Evolutionary conservation across 805 yeast genomes (phyloP).

Genomic region (Lipomyces sp.): DNA sequence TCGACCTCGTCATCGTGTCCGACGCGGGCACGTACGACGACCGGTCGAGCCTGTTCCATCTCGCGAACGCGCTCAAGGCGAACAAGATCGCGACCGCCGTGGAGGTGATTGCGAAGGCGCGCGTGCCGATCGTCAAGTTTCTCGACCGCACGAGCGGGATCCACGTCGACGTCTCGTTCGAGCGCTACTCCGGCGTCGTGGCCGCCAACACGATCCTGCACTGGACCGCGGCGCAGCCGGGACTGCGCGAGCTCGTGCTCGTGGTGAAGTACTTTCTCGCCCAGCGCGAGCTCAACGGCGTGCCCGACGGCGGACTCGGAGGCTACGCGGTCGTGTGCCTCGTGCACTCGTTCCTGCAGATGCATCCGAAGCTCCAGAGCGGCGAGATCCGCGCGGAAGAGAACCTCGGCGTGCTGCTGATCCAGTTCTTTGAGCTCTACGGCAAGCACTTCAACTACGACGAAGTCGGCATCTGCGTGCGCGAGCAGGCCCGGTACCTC

Average conservation of each 20-base stretch:
- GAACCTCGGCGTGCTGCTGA: constrained; percentile 78
- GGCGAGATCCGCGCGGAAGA: constrained; percentile 62
- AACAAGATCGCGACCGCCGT: constrained; percentile 63
- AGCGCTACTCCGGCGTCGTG: constrained; percentile 70
- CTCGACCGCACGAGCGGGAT: constrained; percentile 67
- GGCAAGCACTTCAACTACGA: constrained; percentile 89
- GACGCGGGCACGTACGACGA: constrained; percentile 55
- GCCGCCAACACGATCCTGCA: constrained; percentile 74
- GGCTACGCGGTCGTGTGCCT: constrained; percentile 91
- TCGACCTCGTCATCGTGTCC: constrained; percentile 84
- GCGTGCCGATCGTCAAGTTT: constrained; percentile 92
- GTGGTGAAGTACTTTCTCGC: constrained; percentile 81
- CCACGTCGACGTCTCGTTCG: constrained; percentile 87
- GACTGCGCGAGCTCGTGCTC: constrained; percentile 74
- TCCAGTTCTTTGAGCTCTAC: constrained; percentile 89
- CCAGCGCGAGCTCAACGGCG: constrained; percentile 74
- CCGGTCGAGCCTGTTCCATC: constrained; percentile 63
- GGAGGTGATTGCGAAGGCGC: constrained; percentile 83
- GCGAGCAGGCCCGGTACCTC: constrained; percentile 54
- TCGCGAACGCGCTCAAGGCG: constrained; percentile 66
- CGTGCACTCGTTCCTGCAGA: constrained; percentile 67
- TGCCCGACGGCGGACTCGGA: constrained; percentile 90
- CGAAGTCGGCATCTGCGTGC: constrained; percentile 63
- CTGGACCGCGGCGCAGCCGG: constrained; percentile 75
- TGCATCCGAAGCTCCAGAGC: constrained; percentile 75